Conservation (phyloP, 352 stramenopile genomes). For the Elongisporangium undulatum region DNA sequence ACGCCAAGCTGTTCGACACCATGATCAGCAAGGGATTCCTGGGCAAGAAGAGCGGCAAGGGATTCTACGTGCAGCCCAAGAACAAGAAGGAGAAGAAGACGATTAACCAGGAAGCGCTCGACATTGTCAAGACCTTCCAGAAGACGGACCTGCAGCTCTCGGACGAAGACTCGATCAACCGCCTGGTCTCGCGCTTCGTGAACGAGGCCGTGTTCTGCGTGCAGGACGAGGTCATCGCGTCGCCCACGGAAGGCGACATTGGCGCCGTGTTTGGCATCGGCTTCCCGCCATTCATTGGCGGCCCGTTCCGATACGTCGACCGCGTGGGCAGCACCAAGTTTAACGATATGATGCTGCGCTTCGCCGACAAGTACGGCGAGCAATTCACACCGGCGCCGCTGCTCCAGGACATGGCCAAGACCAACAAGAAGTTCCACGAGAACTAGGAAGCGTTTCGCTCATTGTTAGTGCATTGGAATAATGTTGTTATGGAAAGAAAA, state of each 20-base stretch:
- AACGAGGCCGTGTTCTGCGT: slow-evolving; percentile 98
- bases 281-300: slow-evolving; percentile 97
- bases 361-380: slow-evolving; percentile 93
- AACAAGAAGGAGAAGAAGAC: slow-evolving; percentile 90
- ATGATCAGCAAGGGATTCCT: slow-evolving; percentile 96
- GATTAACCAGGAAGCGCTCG: slow-evolving; percentile 86
- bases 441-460: slow-evolving; percentile 30
- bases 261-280: slow-evolving; percentile 98
- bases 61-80: slow-evolving; percentile 96
- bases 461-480: neutral
- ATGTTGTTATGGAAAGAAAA: neutral
- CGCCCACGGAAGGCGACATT: slow-evolving; percentile 96
- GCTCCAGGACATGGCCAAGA: slow-evolving; percentile 96
- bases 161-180: slow-evolving; percentile 89
- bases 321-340: slow-evolving; percentile 91
- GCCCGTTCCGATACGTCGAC: slow-evolving; percentile 97
- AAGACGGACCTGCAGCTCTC: slow-evolving; percentile 74
- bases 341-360: slow-evolving; percentile 95
- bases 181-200: slow-evolving; percentile 94
- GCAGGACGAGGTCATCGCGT: slow-evolving; percentile 97
- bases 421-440: slow-evolving; percentile 97
- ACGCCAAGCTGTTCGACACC: slow-evolving; percentile 90
- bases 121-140: slow-evolving; percentile 79
- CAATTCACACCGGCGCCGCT: slow-evolving; percentile 96
- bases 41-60: slow-evolving; percentile 96